Base-by-base conservation (phyloP, 2,329 filamentous ascomycete genomes). In the Penicillium griseofulvum region DNA sequence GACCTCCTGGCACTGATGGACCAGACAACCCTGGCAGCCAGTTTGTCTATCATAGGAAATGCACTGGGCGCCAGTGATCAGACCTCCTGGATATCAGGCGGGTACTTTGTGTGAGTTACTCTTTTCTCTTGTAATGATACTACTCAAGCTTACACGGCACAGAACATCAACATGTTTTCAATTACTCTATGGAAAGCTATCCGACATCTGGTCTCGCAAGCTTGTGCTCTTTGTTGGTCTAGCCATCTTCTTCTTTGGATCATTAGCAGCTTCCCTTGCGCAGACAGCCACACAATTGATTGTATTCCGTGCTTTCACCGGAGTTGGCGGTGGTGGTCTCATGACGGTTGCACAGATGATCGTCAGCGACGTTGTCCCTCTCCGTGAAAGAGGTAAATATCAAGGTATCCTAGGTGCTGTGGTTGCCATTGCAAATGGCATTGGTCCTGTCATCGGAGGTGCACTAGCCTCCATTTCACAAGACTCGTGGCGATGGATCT, bases 161-260 rank as follows among this genome's bases (percentile, higher is more conserved):
- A 80, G 91, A 31, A 90, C 89, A 1, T 88, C 85, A 10, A 87
- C 85, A 0, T 81, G 80, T 12, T 87, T 86, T 63, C 84, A 86
- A 65, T 81, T 86, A 47, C 74, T 88, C 3, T 87, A 87, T 66
- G 85, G 85, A 22, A 78, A 83, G 0, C 66, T 86, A 8, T 85
- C 83, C 0, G 83, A 87, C 64, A 80, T 86, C 9, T 79, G 84
- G 56, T 83, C 83, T 16, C 78, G 85, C 16, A 87, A 87, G 63
- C 71, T 77, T 2, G 74, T 87, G 8, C 80, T 83, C 24, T 70
- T 87, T 14, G 73, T 76, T 1, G 80, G 81, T 1, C 71, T 86
- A 1, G 75, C 70, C 0, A 72, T 85, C 16, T 75, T 88, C 44
- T 76, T 79, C 14, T 42, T 86, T 7, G 82, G 80, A 1, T 83